phyloP scores from a whole-genome alignment of 768 basidiomycete genomes.

The Mycena rebaudengoi region DNA sequence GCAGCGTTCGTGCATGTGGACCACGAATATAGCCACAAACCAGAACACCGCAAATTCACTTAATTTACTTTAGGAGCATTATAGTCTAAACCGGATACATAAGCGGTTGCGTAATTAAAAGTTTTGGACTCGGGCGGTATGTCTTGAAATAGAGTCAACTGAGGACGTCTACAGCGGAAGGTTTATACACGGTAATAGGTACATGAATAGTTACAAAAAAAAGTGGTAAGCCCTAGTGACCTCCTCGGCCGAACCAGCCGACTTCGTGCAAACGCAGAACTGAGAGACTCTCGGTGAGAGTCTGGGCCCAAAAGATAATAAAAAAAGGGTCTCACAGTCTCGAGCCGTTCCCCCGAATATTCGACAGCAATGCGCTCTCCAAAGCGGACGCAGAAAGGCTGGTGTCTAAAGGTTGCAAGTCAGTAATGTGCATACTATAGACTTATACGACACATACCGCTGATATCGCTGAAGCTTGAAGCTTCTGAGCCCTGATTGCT shows the following conservation, averaged over 20 bases:
- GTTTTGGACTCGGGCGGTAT: too few species aligned
- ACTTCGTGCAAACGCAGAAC: constrained; percentile 49
- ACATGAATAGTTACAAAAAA: too few species aligned
- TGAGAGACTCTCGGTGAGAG: constrained; percentile 21
- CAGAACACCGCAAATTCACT: too few species aligned
- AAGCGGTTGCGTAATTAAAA: too few species aligned
- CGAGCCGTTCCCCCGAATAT: constrained; percentile 72
- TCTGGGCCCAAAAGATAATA: not conserved
- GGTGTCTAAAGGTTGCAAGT: constrained; percentile 69
- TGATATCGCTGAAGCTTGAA: constrained; percentile 87
- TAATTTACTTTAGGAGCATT: too few species aligned
- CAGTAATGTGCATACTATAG: not conserved
- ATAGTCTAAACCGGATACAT: too few species aligned
- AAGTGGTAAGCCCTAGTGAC: too few species aligned
- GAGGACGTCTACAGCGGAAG: too few species aligned
- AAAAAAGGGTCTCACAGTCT: constrained; percentile 65
- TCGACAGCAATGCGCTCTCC: constrained; percentile 83
- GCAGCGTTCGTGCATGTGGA: constrained; percentile 68
- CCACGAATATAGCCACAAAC: constrained; percentile 62
- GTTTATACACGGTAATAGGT: too few species aligned
- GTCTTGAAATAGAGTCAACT: too few species aligned
- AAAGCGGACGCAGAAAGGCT: constrained; percentile 82
- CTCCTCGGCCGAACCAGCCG: constrained; percentile 42
- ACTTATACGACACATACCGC: constrained; percentile 60
- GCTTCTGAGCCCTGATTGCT: constrained; percentile 77